phyloP scores from a whole-genome alignment of 2,329 filamentous ascomycete genomes.

The Cyanodermella asteris region DNA sequence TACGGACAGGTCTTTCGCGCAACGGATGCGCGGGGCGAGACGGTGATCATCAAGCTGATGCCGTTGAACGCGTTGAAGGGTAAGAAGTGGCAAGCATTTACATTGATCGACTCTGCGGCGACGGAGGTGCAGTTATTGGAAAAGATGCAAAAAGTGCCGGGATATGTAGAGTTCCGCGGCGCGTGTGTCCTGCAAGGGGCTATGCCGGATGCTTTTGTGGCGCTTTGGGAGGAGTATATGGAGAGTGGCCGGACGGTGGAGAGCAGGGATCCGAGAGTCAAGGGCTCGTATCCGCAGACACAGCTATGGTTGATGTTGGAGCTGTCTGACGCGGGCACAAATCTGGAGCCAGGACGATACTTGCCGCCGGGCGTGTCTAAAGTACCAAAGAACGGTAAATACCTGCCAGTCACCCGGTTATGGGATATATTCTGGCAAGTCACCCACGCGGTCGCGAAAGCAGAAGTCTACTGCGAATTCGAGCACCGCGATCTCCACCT shows the following conservation, averaged over 20 bases:
- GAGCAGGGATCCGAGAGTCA: constrained; percentile 18
- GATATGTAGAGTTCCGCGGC: constrained; percentile 40
- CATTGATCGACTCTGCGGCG: constrained; percentile 26
- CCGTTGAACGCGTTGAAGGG: constrained; percentile 22
- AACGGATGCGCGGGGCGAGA: constrained; percentile 13
- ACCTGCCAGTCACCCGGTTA: constrained; percentile 19
- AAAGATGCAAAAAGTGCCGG: constrained; percentile 34
- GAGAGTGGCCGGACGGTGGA: constrained; percentile 19
- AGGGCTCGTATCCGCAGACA: constrained; percentile 28
- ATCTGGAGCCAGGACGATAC: constrained; percentile 23
- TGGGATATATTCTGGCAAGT: constrained; percentile 49
- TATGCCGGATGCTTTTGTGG: constrained; percentile 29
- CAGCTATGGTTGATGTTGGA: constrained; percentile 43
- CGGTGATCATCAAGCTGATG: constrained; percentile 26
- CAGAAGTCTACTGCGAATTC: constrained; percentile 36
- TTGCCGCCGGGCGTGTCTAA: constrained; percentile 4
- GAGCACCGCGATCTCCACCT: constrained; percentile 46
- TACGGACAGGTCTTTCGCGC: constrained; percentile 39
- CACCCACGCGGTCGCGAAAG: constrained; percentile 37
- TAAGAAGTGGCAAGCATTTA: constrained; percentile 18
- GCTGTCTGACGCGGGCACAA: constrained; percentile 42
- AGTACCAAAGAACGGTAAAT: constrained; percentile 10
- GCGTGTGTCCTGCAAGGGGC: constrained; percentile 35
- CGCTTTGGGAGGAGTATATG: constrained; percentile 18
- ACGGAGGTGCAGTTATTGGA: constrained; percentile 31